These are phyloP conservation scores for Plectosphaerella plurivora DNA, from an alignment of 2,329 filamentous ascomycete species.

Conservation along the genomic window DNA sequence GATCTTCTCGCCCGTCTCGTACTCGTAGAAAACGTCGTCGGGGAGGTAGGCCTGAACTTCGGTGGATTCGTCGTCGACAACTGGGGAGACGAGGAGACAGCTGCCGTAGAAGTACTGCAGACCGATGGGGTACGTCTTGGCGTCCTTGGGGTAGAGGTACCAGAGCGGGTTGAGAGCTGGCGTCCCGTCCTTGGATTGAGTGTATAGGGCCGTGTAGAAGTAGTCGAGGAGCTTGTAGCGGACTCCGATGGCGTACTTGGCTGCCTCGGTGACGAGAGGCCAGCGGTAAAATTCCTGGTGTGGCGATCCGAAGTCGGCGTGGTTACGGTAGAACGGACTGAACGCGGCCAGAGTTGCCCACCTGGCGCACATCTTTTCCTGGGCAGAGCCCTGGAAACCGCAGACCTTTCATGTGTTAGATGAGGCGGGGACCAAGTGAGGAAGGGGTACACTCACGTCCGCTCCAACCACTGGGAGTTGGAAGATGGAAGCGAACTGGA, in stretches of 20 bases:
- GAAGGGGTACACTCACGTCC: constrained; percentile 35
- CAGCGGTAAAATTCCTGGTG: constrained; percentile 70
- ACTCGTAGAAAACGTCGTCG: constrained; percentile 72
- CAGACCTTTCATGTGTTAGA: constrained; percentile 33
- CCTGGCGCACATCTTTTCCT: constrained; percentile 66
- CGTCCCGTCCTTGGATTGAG: constrained; percentile 59
- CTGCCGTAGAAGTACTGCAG: constrained; percentile 69
- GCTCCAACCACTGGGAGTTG: constrained; percentile 70
- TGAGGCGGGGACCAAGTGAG: neutral
- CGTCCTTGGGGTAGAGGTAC: constrained; percentile 73
- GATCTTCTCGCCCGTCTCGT: constrained; percentile 64
- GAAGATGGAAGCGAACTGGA: constrained; percentile 1
- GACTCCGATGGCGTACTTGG: constrained; percentile 63
- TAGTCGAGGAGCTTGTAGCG: constrained; percentile 70
- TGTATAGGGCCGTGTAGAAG: constrained; percentile 69
- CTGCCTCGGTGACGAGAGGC: constrained; percentile 60
- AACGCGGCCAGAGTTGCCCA: constrained; percentile 73
- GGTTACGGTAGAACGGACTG: constrained; percentile 76
- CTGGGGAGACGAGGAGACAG: constrained; percentile 62
- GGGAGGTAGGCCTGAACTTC: constrained; percentile 67
- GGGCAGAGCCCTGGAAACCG: constrained; percentile 64
- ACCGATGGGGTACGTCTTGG: constrained; percentile 60
- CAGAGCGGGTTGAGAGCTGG: constrained; percentile 70
- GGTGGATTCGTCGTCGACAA: constrained; percentile 57
- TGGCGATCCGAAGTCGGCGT: constrained; percentile 59